Evolutionary conservation across 345 rosid species (phyloP).

Genomic region (Sisymbrium altissimum): DNA sequence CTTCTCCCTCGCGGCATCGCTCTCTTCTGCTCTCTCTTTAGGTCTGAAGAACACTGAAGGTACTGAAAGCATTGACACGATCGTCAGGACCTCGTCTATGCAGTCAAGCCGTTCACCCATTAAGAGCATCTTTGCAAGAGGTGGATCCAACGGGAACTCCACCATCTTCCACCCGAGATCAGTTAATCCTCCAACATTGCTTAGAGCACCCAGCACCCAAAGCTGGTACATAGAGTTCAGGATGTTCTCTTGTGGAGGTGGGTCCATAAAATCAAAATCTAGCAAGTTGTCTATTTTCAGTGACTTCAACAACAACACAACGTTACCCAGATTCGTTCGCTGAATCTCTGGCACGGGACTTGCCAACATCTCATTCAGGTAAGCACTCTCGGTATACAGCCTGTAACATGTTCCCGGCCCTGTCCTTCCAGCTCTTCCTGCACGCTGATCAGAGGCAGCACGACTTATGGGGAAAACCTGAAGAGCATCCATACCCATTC

Average conservation of each 20-base stretch:
- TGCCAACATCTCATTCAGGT: slow-evolving; percentile 76
- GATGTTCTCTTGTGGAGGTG: slow-evolving; percentile 98
- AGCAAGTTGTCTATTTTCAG: slow-evolving; percentile 83
- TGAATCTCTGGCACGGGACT: slow-evolving; percentile 99
- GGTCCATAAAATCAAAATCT: slow-evolving; percentile 98
- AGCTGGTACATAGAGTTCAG: slow-evolving; percentile 97
- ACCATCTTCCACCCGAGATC: slow-evolving; percentile 99
- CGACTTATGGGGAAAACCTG: slow-evolving; percentile 96
- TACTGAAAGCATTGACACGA: slow-evolving; percentile 98
- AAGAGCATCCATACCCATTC: slow-evolving; percentile 99
- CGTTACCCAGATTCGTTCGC: slow-evolving; percentile 94
- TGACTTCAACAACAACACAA: slow-evolving; percentile 89
- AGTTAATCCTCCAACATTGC: slow-evolving; percentile 82
- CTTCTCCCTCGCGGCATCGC: slow-evolving; percentile 88
- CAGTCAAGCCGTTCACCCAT: slow-evolving; percentile 85
- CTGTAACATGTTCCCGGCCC: slow-evolving; percentile 98
- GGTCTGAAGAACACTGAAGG: slow-evolving; percentile 98
- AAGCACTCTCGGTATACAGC: slow-evolving; percentile 89
- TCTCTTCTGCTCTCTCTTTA: slow-evolving; percentile 92
- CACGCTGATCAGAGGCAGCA: slow-evolving; percentile 96
- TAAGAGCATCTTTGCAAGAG: slow-evolving; percentile 97
- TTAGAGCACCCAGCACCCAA: slow-evolving; percentile 96
- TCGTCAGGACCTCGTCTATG: slow-evolving; percentile 87
- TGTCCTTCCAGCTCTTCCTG: slow-evolving; percentile 99
- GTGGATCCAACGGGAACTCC: slow-evolving; percentile 95